A percentile compares a stretch with the other conserved stretches of the same genome.
Conservation (phyloP, 441 rosid species). For the Pelargonium australe region DNA sequence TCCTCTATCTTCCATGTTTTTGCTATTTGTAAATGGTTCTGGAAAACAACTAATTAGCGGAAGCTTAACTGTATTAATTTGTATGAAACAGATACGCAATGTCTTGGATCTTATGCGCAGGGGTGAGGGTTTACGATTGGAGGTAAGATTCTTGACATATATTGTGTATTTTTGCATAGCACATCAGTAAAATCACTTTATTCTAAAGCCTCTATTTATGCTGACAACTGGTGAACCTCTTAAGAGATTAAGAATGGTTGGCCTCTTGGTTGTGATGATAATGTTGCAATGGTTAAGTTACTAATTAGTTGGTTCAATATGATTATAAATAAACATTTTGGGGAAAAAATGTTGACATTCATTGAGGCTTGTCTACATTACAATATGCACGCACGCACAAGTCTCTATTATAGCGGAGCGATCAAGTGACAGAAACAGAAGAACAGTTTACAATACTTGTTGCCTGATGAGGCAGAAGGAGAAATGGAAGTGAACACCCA, state of each 20-base stretch:
- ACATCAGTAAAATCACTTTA: background rate
- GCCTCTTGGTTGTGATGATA: background rate
- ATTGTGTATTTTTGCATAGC: background rate
- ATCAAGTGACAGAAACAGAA: no score
- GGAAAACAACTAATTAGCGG: background rate
- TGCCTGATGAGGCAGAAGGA: no score
- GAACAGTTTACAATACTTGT: no score
- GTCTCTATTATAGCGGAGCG: no score
- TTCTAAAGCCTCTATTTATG: background rate
- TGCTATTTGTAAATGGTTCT: background rate
- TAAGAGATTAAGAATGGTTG: background rate
- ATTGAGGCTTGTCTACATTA: background rate
- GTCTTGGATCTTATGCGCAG: conserved; percentile 81
- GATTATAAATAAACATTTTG: no score
- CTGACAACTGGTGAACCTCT: background rate
- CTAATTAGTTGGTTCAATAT: no score
- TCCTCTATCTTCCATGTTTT: background rate
- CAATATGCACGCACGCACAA: background rate
- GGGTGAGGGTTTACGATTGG: conserved; percentile 71
- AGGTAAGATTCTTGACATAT: conserved; percentile 39
- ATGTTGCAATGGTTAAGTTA: background rate
- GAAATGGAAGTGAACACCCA: background rate
- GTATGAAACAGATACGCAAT: conserved; percentile 55
- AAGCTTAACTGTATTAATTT: conserved; percentile 7
- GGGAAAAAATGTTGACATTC: background rate